Percentiles rank a stretch among this genome's conserved stretches.
phyloP scores from a whole-genome alignment of 2,329 filamentous ascomycete species.

The Paraphoma chrysanthemicola region DNA sequence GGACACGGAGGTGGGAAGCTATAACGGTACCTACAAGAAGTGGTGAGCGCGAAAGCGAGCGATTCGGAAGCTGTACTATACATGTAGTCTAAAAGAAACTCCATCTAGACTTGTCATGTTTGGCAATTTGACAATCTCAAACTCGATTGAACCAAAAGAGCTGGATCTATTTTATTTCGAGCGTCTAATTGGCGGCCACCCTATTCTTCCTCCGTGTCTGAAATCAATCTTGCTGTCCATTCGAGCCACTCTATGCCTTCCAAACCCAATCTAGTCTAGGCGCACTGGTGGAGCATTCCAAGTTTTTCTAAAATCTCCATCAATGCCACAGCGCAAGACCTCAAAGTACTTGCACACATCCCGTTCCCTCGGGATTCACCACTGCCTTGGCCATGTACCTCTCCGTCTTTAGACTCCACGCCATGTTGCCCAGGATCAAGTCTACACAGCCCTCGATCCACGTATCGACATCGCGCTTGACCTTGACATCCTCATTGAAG shows the following conservation, averaged over 20 bases:
- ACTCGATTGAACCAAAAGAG: too few species aligned
- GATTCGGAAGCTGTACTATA: neutral
- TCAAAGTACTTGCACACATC: neutral
- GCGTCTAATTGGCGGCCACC: too few species aligned
- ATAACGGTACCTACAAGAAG: neutral
- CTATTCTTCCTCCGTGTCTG: too few species aligned
- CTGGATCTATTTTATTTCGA: too few species aligned
- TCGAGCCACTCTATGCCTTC: too few species aligned
- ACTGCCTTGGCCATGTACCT: neutral
- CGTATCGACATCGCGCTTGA: neutral
- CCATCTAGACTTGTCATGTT: too few species aligned
- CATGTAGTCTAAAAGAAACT: too few species aligned
- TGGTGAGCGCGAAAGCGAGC: neutral
- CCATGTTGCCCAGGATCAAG: neutral
- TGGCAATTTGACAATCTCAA: too few species aligned
- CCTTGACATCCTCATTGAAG: neutral
- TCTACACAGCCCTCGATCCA: neutral
- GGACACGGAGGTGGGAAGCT: slow-evolving; percentile 42
- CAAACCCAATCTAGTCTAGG: too few species aligned
- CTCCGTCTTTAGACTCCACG: neutral
- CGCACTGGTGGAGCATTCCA: too few species aligned
- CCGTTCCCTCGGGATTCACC: neutral
- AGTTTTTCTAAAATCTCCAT: too few species aligned
- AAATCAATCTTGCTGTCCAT: too few species aligned
- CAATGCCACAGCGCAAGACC: neutral